Percentiles rank a stretch among this genome's conserved stretches.
These are phyloP conservation scores for Nannizzia gypsea DNA, from an alignment of 2,329 filamentous ascomycete species.

Conservation along the genomic window DNA sequence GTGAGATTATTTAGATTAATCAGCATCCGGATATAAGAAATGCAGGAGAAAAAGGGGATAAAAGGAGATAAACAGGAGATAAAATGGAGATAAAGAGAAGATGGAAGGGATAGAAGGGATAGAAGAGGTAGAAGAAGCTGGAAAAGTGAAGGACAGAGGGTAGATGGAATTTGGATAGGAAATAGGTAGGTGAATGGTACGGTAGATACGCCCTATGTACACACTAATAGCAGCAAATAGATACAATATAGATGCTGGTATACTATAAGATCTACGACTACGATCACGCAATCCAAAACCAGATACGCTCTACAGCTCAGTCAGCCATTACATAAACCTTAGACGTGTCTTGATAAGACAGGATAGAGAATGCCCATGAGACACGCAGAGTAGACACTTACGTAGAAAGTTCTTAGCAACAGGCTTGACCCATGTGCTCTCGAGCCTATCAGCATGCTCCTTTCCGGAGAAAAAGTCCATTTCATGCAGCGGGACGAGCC, in stretches of 20 bases:
- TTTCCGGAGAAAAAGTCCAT: constrained; percentile 28
- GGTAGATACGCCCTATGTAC: not conserved
- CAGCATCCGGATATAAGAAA: not conserved
- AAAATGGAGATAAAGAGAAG: not conserved
- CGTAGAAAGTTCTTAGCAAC: constrained; percentile 22
- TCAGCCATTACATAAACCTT: not conserved
- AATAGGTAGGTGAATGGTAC: not conserved
- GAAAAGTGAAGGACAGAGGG: not conserved
- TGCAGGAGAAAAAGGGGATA: not conserved
- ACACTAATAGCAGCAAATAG: not conserved
- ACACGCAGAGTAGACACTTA: constrained; percentile 9
- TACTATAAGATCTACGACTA: too few species aligned
- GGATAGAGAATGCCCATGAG: not conserved
- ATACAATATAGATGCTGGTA: not conserved
- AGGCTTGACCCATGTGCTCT: constrained; percentile 22
- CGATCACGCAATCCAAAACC: constrained; percentile 23
- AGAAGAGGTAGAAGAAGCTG: too few species aligned
- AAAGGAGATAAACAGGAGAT: not conserved
- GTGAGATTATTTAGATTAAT: not conserved
- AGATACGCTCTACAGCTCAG: constrained; percentile 19
- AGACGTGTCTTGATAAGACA: not conserved
- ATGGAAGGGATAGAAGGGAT: not conserved
- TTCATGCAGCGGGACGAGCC: constrained; percentile 14
- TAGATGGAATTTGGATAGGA: too few species aligned
- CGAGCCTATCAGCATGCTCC: constrained; percentile 18